These are phyloP conservation scores for Paxillus rubicundulus DNA, from an alignment of 768 basidiomycete genomes.

Conservation along the genomic window DNA sequence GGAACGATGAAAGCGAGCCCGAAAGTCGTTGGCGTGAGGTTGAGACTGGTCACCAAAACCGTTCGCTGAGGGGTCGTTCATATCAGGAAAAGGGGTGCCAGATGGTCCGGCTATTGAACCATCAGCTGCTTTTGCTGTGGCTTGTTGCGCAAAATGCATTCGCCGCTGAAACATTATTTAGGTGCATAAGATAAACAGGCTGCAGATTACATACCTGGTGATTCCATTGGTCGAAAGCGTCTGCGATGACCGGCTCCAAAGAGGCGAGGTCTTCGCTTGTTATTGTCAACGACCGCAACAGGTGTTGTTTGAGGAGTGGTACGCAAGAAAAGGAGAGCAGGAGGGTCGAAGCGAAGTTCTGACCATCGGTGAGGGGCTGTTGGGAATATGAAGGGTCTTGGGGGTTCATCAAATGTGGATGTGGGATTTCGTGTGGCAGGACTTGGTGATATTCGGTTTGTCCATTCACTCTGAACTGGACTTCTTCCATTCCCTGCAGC, in stretches of 20 bases:
- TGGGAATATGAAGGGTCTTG: conserved; percentile 66
- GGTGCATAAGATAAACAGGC: not conserved
- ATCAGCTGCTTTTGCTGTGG: conserved; percentile 10
- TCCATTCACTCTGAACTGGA: conserved; percentile 57
- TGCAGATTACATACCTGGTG: conserved; percentile 53
- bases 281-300: conserved; percentile 70
- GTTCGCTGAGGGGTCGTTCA: conserved; percentile 30
- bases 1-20: conserved; percentile 62
- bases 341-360: conserved; percentile 77
- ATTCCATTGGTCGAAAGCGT: conserved; percentile 87
- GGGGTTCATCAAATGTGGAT: conserved; percentile 34
- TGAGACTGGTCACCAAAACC: conserved; percentile 31
- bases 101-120: conserved; percentile 30
- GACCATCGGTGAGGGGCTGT: conserved; percentile 51
- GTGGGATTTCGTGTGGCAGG: conserved; percentile 35
- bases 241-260: conserved; percentile 76
- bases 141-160: conserved; percentile 22
- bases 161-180: conserved; percentile 36
- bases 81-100: conserved; percentile 29
- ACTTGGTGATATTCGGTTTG: conserved; percentile 39
- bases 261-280: conserved; percentile 76
- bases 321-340: conserved; percentile 75
- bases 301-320: conserved; percentile 70
- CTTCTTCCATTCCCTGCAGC: conserved; percentile 60
- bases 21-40: conserved; percentile 50